phyloP scores from a whole-genome alignment of 371 early-diverging fungal genomes.

The Rhizopus sp. region DNA sequence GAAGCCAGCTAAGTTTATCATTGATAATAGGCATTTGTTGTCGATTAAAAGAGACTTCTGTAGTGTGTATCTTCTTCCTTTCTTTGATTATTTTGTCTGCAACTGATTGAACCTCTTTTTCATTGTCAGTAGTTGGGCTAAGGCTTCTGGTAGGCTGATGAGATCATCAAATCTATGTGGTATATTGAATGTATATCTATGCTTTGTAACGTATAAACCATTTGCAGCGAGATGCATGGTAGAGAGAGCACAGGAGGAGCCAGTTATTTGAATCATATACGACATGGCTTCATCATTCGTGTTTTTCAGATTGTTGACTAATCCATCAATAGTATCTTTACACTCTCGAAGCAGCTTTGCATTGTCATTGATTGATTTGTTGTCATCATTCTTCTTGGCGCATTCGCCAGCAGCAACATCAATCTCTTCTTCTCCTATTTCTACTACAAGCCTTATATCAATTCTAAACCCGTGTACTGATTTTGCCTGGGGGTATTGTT shows the following conservation, averaged over 20 bases:
- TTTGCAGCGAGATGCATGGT: conserved; percentile 1
- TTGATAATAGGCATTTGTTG: conserved; percentile 4
- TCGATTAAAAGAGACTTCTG: conserved; percentile 6
- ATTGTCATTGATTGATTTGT: conserved; percentile 13
- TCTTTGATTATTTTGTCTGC: conserved; percentile 8
- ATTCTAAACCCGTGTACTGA: conserved; percentile 11
- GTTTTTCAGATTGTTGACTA: conserved; percentile 14
- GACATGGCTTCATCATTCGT: conserved; percentile 10
- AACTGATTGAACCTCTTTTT: conserved; percentile 5
- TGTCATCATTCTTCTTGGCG: conserved; percentile 7
- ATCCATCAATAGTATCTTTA: conserved; percentile 12
- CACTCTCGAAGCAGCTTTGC: conserved; percentile 11
- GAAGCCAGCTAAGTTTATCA: conserved; percentile 9
- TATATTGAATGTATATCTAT: too few species aligned
- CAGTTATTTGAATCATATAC: conserved; percentile 14
- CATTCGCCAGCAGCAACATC: conserved; percentile 17
- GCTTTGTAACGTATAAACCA: conserved; percentile 10
- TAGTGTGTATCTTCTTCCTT: conserved; percentile 7
- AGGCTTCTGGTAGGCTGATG: conserved; percentile 7
- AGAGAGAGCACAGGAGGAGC: conserved; percentile 10
- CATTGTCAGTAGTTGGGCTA: conserved; percentile 8
- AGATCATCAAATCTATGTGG: conserved; percentile 3
- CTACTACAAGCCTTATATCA: conserved; percentile 10
- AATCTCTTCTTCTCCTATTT: conserved; percentile 7
- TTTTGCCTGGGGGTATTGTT: conserved; percentile 10